phyloP scores from a whole-genome alignment of 805 yeast genomes.

The Cyberlindnera meyerae region DNA sequence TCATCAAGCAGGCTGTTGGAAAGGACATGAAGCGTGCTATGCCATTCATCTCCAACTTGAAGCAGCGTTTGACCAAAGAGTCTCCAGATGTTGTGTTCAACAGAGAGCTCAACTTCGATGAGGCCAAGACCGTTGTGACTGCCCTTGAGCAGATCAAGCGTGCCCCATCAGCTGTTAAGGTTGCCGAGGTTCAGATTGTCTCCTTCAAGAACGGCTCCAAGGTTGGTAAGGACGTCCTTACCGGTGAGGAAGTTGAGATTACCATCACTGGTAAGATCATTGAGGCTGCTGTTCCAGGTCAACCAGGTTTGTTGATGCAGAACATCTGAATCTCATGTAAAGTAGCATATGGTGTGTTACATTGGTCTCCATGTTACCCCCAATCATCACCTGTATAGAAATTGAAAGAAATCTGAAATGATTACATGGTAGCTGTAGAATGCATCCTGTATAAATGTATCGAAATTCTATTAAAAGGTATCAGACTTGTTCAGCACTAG shows the following conservation, averaged over 20 bases:
- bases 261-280: constrained; percentile 59
- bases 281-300: constrained; percentile 87
- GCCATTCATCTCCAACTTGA: constrained; percentile 89
- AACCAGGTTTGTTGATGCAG: constrained; percentile 77
- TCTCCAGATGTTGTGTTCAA: constrained; percentile 77
- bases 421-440: too few relatives aligned
- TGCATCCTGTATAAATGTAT: too few relatives aligned
- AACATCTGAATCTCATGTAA: constrained; percentile 49
- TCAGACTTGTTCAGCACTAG: constrained; percentile 7
- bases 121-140: constrained; percentile 57
- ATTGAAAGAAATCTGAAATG: too few relatives aligned
- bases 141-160: constrained; percentile 53
- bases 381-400: too few relatives aligned
- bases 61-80: constrained; percentile 70
- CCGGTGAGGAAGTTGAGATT: constrained; percentile 68
- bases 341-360: too few relatives aligned
- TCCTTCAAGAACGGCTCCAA: constrained; percentile 59
- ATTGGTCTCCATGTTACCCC: background rate
- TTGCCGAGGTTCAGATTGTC: constrained; percentile 56
- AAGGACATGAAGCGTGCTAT: constrained; percentile 96
- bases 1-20: constrained; percentile 61
- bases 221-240: constrained; percentile 57
- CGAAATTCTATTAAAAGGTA: too few relatives aligned
- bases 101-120: constrained; percentile 82
- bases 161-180: constrained; percentile 56